phyloP scores from a whole-genome alignment of 495 filamentous ascomycete genomes.

The Penicillium fimorum region DNA sequence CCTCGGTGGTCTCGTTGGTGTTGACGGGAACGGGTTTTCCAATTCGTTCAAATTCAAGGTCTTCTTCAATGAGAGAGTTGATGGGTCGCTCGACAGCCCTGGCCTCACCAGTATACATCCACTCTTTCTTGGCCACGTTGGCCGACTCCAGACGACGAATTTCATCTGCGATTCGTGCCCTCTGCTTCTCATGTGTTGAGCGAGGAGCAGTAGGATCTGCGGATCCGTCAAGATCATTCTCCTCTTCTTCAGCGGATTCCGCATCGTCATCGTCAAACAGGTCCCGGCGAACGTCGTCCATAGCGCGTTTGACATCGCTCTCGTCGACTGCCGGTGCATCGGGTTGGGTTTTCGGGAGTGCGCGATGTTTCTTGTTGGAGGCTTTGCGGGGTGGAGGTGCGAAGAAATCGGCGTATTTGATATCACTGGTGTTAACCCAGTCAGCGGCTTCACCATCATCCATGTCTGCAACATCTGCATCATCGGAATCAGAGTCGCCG shows the following conservation, averaged over 20 bases:
- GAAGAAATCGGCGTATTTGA: conserved; percentile 89
- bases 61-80: conserved; percentile 92
- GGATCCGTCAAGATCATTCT: conserved; percentile 34
- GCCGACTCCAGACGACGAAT: conserved; percentile 88
- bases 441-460: conserved; percentile 44
- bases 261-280: conserved; percentile 74
- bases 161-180: conserved; percentile 80
- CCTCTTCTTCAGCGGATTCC: conserved; percentile 50
- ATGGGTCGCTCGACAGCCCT: conserved; percentile 74
- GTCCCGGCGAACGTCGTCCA: conserved; percentile 85
- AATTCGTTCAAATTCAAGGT: conserved; percentile 92
- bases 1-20: conserved; percentile 88
- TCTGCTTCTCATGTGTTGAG: conserved; percentile 82
- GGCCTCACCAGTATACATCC: conserved; percentile 89
- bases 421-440: conserved; percentile 74
- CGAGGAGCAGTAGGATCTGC: conserved; percentile 54
- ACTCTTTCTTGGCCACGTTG: conserved; percentile 86
- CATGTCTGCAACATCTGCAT: conserved; percentile 48
- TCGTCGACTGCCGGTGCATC: conserved; percentile 43
- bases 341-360: conserved; percentile 52
- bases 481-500: conserved; percentile 54
- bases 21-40: conserved; percentile 94
- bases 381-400: conserved; percentile 74
- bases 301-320: conserved; percentile 76
- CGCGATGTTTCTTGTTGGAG: conserved; percentile 47